Base-by-base conservation (phyloP, 2,329 filamentous ascomycete species). In the Madurella fahalii region DNA sequence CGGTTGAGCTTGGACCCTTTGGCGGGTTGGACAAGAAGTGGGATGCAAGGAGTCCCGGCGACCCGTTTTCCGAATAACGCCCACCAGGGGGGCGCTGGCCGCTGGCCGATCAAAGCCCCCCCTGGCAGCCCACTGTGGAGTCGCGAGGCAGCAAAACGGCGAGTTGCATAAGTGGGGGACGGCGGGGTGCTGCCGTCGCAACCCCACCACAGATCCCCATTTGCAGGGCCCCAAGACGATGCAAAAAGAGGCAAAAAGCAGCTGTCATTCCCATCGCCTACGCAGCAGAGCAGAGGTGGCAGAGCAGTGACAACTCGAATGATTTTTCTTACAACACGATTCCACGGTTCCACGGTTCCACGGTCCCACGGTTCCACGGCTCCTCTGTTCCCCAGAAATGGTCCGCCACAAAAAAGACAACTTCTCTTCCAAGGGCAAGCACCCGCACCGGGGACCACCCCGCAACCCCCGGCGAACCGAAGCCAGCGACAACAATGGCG, bases 321-420 rank as follows among this genome's bases (percentile, higher is more conserved):
- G 25, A 25, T 7, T 25, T 25, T 25, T 7, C 7, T 25, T 25
- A 7, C 25, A 25, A 25, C 25, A 25, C 7, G 3, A 7, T 25
- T 25, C 25, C 25, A 4, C 25, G 3, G 25, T 25, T 25, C 25
- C 25, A 25, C 7, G 3, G 25, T 25, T 25, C 25, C 25, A 4
- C 25, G 3, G 25, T 25, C 7, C 25, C n/a, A n/a, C n/a, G n/a
- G n/a, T n/a, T n/a, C n/a, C n/a, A n/a, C n/a, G n/a, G n/a, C 9
- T 45, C 15, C 18, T 8, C 12, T 40, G 5, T 39, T 8, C 52
- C 41, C 47, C 47, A 57, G 43, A 46, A 34, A 96, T 96, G 92
- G 91, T 96, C 52, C 90, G 93, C 57, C 93, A 96, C 74, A 97
- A 96, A 75, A 97, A 97, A 74, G 92, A 96, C 73, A 81, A 81